Evolutionary conservation across 2,329 filamentous ascomycete genomes (phyloP), one percentile per base, ranked within the genome.

Genomic region (Verticillium isaacii): DNA sequence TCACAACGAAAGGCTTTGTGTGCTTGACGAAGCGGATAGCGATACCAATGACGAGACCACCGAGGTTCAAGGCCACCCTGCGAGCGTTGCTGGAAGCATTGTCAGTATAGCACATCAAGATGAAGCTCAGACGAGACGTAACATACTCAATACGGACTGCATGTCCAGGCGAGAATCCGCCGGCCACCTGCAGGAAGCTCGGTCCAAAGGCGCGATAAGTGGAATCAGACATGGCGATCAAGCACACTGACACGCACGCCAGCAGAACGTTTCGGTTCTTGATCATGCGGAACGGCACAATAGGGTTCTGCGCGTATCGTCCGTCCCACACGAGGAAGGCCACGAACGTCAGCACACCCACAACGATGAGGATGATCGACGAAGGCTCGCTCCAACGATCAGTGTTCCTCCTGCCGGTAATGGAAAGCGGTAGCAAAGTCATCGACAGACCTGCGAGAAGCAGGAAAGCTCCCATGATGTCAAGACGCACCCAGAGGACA

Each of bases 121-220:
- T 29, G 29, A 29, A 29, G 29, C 29, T 29, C 29, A 29, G 29
- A 29, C 5, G 29, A 29, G 29, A 29, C 29, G 29, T 4, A 29
- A 29, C 55, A 73, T 74, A 69, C 78, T 74, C 72, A 12, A 74
- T 77, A 11, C 76, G 74, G 2, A 73, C 75, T 0, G 76, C 72
- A 5, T 73, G 68, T 0, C 72, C 75, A 0, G 75, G 68, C 2
- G 68, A 70, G 23, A 73, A 77, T 3, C 70, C 69, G 1, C 72
- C 74, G 23, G 74, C 75, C 2, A 78, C 74, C 57, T 77, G 74
- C 0, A 78, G 70, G 52, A 75, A 78, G 45, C 75, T 78, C 0
- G 74, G 72, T 56, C 77, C 77, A 63, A 78, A 77, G 2, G 76
- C 68, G 1, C 73, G 73, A 59, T 77, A 78, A 25, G 73, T 66